Evolutionary conservation across 805 yeast species (phyloP).

Genomic region (Candida vartiovaarae): DNA sequence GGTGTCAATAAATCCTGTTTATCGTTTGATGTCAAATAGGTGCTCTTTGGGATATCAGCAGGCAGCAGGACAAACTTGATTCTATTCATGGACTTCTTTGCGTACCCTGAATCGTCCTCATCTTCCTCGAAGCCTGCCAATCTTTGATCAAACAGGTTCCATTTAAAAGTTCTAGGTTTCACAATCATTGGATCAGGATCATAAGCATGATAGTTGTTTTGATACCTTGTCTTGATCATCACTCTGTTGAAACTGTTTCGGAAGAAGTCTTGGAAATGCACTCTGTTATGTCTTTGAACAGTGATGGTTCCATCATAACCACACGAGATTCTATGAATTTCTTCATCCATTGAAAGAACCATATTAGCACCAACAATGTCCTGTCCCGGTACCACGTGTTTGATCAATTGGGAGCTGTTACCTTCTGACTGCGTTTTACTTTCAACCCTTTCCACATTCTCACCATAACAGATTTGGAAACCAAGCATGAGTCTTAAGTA

Average conservation of each 20-base stretch:
- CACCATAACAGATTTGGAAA: conserved; percentile 82
- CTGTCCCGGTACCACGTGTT: conserved; percentile 41
- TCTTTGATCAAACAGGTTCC: conserved; percentile 89
- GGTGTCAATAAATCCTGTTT: conserved; percentile 58
- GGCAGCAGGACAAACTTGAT: conserved; percentile 85
- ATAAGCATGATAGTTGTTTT: conserved; percentile 53
- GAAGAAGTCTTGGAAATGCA: conserved; percentile 25
- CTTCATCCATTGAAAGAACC: conserved; percentile 72
- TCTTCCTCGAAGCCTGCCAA: conserved; percentile 89
- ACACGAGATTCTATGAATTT: conserved; percentile 76
- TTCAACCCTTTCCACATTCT: conserved; percentile 60
- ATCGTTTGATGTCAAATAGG: conserved; percentile 31
- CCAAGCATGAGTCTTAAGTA: conserved; percentile 78
- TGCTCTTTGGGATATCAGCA: conserved; percentile 53
- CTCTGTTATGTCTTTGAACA: conserved; percentile 64
- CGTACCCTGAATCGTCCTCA: conserved; percentile 51
- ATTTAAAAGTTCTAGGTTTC: conserved; percentile 54
- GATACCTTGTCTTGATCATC: conserved; percentile 71
- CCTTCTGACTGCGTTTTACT: conserved; percentile 48
- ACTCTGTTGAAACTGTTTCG: conserved; percentile 38
- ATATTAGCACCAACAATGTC: conserved; percentile 52
- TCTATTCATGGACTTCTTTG: conserved; percentile 44
- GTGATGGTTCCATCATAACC: conserved; percentile 67
- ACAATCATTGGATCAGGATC: conserved; percentile 48
- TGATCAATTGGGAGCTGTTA: conserved; percentile 45